Evolutionary conservation across 495 filamentous ascomycete species (phyloP).

Genomic region (Neohortaea acidophila): DNA sequence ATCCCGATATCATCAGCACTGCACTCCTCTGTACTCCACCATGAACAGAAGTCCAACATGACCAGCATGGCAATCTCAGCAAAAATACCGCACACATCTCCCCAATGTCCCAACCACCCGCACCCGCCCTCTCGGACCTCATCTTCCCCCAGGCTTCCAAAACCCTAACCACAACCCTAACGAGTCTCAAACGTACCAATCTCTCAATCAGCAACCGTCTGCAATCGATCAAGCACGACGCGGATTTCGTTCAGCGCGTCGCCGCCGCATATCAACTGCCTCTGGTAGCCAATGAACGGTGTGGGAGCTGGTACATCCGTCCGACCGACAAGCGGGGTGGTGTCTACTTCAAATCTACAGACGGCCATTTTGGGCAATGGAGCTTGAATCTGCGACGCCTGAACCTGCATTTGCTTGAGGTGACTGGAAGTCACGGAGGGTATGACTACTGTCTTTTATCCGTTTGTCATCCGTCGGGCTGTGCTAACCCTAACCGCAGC

Average conservation of each 20-base stretch:
- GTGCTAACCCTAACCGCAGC: too few relatives aligned
- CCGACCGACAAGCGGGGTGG: constrained; percentile 48
- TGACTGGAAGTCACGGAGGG: constrained; percentile 49
- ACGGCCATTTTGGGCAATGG: constrained; percentile 85
- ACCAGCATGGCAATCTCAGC: too few relatives aligned
- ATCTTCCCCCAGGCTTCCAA: constrained; percentile 21
- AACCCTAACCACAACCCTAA: constrained; percentile 26
- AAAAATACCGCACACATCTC: not conserved
- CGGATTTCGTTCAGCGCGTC: constrained; percentile 23
- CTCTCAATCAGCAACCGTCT: constrained; percentile 69
- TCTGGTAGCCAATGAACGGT: constrained; percentile 82
- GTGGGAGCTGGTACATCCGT: constrained; percentile 88
- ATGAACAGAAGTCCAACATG: too few relatives aligned
- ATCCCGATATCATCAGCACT: too few relatives aligned
- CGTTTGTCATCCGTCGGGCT: not conserved
- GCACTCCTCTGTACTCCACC: too few relatives aligned
- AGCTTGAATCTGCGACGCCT: constrained; percentile 68
- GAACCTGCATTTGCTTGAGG: constrained; percentile 62
- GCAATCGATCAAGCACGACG: constrained; percentile 30
- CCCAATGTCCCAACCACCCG: too few relatives aligned
- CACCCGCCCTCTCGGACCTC: constrained; percentile 14
- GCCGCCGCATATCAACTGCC: constrained; percentile 41
- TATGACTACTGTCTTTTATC: constrained; percentile 30
- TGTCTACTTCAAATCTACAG: constrained; percentile 94
- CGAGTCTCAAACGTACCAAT: constrained; percentile 52